Conservation (phyloP, 1,284 basidiomycete species). For the Macrocystidia cucumis region DNA sequence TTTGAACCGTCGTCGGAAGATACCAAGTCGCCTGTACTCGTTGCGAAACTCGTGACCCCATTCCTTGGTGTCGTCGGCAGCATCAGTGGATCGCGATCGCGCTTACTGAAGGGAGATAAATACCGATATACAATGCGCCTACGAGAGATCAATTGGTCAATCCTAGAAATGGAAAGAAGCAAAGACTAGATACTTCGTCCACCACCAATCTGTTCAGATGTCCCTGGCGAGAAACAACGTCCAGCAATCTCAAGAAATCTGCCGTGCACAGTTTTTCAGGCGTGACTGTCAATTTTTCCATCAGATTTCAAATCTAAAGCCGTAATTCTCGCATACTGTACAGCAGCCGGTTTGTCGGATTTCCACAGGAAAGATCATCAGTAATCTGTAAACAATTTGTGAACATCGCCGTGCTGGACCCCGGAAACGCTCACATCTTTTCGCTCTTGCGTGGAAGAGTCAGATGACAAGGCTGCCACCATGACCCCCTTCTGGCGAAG, state of each 20-base stretch:
- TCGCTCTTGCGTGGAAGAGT: conserved; percentile 48
- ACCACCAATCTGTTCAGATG: conserved; percentile 68
- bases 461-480: conserved; percentile 63
- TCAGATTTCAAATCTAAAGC: not conserved
- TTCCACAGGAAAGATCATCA: conserved; percentile 52
- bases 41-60: conserved; percentile 80
- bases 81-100: conserved; percentile 3
- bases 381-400: conserved; percentile 39
- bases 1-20: conserved; percentile 62
- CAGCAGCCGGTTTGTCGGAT: conserved; percentile 56
- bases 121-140: conserved; percentile 86
- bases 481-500: conserved; percentile 47
- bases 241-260: conserved; percentile 47
- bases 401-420: not conserved
- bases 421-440: conserved; percentile 37
- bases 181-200: conserved; percentile 54
- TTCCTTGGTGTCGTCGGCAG: conserved; percentile 54
- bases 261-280: conserved; percentile 64
- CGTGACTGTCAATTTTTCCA: conserved; percentile 30
- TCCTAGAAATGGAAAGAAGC: not conserved
- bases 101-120: not conserved
- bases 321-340: conserved; percentile 47
- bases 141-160: conserved; percentile 1
- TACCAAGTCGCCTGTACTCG: conserved; percentile 66
- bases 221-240: conserved; percentile 40